These are phyloP conservation scores for Citropsis articulata DNA, from an alignment of 345 rosid genomes.

Conservation along the genomic window DNA sequence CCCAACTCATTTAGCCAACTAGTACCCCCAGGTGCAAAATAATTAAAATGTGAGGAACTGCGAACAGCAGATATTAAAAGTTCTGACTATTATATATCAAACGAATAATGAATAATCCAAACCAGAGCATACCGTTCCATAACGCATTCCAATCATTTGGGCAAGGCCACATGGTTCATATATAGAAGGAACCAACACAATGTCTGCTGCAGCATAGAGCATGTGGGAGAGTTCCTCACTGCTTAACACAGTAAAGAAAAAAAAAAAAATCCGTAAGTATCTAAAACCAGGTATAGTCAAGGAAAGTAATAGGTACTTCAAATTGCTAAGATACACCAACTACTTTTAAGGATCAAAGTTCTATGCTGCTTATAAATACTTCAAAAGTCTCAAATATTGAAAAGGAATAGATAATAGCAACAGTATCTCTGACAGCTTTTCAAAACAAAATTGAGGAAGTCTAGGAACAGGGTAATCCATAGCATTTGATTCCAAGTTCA, in stretches of 20 bases:
- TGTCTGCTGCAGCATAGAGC: slow-evolving; percentile 65
- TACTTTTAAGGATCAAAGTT: background rate
- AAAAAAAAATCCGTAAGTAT: background rate
- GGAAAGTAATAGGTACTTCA: background rate
- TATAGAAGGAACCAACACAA: slow-evolving; percentile 59
- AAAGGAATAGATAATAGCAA: background rate
- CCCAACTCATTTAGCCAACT: background rate
- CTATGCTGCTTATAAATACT: background rate
- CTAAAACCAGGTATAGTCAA: slow-evolving; percentile 4
- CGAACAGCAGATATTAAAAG: background rate
- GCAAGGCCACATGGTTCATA: slow-evolving; percentile 68
- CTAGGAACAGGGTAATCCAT: background rate
- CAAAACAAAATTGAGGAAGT: background rate
- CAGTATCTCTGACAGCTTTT: background rate
- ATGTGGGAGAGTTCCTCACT: slow-evolving; percentile 64
- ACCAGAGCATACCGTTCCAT: slow-evolving; percentile 48
- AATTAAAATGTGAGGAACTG: background rate
- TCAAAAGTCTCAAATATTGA: background rate
- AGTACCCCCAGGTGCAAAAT: background rate
- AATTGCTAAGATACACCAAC: background rate
- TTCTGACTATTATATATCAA: background rate
- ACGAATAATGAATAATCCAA: background rate
- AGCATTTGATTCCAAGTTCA: background rate
- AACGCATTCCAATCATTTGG: slow-evolving; percentile 64
- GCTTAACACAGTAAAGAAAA: slow-evolving; percentile 8